phyloP scores from a whole-genome alignment of 331 rosid genomes.

The Rosa hybrid region DNA sequence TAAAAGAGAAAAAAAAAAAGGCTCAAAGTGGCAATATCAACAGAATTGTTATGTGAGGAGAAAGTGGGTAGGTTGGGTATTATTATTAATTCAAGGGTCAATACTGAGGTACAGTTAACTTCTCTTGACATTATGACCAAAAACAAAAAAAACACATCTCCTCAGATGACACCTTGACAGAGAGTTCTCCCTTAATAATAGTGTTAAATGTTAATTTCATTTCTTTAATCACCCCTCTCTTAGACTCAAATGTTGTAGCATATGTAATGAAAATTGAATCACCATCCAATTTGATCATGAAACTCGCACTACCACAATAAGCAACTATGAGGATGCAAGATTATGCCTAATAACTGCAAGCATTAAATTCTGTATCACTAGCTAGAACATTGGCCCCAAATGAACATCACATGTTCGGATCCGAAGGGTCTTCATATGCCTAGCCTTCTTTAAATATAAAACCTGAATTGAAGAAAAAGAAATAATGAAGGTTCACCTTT shows the following conservation, averaged over 20 bases:
- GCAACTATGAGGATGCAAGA: not conserved
- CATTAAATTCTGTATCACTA: not conserved
- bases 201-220: not conserved
- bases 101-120: not conserved
- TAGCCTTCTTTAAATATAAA: not conserved
- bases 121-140: not conserved
- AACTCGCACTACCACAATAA: not conserved
- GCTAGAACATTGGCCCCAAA: not conserved
- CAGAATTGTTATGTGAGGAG: not conserved
- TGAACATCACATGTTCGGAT: not conserved
- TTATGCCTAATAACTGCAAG: conserved; percentile 1
- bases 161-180: not conserved
- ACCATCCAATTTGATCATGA: not conserved
- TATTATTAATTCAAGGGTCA: not conserved
- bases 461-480: conserved; percentile 26
- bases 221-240: not conserved
- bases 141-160: not conserved
- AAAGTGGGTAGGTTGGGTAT: not conserved
- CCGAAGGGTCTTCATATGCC: not conserved
- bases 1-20: not conserved
- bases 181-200: not conserved
- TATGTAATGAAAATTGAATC: not conserved
- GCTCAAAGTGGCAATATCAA: not conserved
- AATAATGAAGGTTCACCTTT: conserved; percentile 48
- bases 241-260: not conserved